Evolutionary conservation across 2,329 filamentous ascomycete species (phyloP), one percentile per base, ranked within the genome.

Genomic region (Trichoderma sp.): DNA sequence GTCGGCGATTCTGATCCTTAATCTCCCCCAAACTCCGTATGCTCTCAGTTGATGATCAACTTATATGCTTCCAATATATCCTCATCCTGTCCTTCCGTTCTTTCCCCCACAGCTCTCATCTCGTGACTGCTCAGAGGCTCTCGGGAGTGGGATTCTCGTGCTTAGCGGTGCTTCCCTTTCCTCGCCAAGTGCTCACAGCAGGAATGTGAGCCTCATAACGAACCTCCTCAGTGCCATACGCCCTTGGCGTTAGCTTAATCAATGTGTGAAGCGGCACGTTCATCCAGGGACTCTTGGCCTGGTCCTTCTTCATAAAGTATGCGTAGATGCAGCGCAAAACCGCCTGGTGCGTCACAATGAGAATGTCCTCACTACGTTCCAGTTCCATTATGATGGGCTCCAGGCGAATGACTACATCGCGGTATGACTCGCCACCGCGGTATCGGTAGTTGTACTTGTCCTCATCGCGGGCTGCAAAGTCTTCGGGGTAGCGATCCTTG

Each of bases 361-460:
- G 91, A 79, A 99, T 97, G 82, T 99, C 97, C 84, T 98, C 97
- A 79, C 93, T 95, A 77, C 97, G 91, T 85, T 99, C 97, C 71
- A 99, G 89, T 84, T 99, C 97, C 97, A 99, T 99, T 86, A 99
- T 99, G 85, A 99, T 99, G 77, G 97, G 97, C 83, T 99, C 97
- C 0, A 99, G 91, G 1, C 97, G 95, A 81, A 98, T 98, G 56
- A 99, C 97, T 1, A 99, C 96, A 81, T 99, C 97, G 74, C 96
- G 94, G 84, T 99, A 93, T 77, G 94, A 97, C 86, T 99, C 97
- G 72, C 97, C 97, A 77, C 97, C 97, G 6, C 97, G 93, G 85
- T 99, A 99, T 75, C 97, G 95, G 86, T 99, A 99, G 87, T 99
- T 98, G 90, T 98, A 98, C 85, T 99, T 99, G 88, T 99, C 97